phyloP scores from a whole-genome alignment of 805 yeast species.

The Grigorovia humatica region DNA sequence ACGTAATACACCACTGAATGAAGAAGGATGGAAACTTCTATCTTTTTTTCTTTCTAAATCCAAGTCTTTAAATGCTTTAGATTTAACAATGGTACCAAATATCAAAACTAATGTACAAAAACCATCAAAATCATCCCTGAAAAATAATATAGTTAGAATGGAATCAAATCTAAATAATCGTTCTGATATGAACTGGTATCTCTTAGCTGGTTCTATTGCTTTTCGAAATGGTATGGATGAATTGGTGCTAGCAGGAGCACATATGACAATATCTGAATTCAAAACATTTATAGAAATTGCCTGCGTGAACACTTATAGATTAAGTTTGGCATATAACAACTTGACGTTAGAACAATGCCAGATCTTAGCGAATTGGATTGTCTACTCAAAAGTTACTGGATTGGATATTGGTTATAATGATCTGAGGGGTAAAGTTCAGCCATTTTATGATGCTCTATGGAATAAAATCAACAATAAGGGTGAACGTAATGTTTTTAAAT shows the following conservation, averaged over 20 bases:
- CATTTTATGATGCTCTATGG: constrained; percentile 20
- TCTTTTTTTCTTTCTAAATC: constrained; percentile 70
- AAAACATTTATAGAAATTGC: constrained; percentile 55
- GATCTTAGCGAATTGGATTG: constrained; percentile 50
- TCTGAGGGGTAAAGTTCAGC: constrained; percentile 30
- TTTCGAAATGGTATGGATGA: constrained; percentile 75
- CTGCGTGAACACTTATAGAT: constrained; percentile 41
- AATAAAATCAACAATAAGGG: constrained; percentile 17
- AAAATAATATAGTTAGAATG: constrained; percentile 29
- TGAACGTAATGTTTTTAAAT: constrained; percentile 28
- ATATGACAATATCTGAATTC: constrained; percentile 46
- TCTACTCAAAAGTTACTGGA: constrained; percentile 42
- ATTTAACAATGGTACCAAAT: constrained; percentile 43
- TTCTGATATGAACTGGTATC: constrained; percentile 73
- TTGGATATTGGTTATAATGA: constrained; percentile 81
- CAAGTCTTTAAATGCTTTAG: constrained; percentile 46
- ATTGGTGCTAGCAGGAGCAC: constrained; percentile 71
- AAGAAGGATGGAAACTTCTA: constrained; percentile 69
- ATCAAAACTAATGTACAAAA: constrained; percentile 31
- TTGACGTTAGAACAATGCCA: constrained; percentile 48
- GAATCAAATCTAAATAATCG: constrained; percentile 34
- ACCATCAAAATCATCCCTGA: constrained; percentile 28
- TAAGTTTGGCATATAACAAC: constrained; percentile 77
- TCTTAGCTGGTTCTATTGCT: constrained; percentile 64
- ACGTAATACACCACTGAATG: constrained; percentile 67